phyloP scores from a whole-genome alignment of 2,329 filamentous ascomycete species.

The Arthrobotrys conoides region DNA sequence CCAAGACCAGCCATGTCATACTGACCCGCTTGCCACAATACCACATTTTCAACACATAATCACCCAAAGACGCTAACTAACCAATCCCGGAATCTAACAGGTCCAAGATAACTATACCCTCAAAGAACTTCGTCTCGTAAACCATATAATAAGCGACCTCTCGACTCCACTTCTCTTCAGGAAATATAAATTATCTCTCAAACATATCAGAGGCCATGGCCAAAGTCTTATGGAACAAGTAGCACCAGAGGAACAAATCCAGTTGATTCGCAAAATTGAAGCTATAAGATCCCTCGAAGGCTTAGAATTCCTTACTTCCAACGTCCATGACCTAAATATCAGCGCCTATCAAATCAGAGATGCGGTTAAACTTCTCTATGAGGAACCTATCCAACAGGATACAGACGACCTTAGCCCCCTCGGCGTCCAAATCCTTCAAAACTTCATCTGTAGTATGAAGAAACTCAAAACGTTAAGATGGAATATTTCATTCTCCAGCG shows the following conservation, averaged over 20 bases:
- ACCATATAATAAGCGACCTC: not conserved
- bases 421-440: slow-evolving; percentile 15
- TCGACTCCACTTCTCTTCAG: slow-evolving; percentile 26
- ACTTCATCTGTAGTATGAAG: slow-evolving; percentile 46
- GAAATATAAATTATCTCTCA: not conserved
- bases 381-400: slow-evolving; percentile 21
- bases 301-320: slow-evolving; percentile 31
- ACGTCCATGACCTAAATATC: slow-evolving; percentile 29
- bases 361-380: slow-evolving; percentile 2
- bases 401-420: not conserved
- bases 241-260: not conserved
- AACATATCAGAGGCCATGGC: slow-evolving; percentile 4
- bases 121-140: slow-evolving; percentile 29
- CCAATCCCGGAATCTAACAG: not conserved
- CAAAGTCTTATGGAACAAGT: not conserved
- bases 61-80: not conserved
- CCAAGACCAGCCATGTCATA: not conserved
- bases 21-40: slow-evolving; percentile 2
- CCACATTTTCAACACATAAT: slow-evolving; percentile 46
- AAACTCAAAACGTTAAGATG: slow-evolving; percentile 27
- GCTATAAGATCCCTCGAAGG: slow-evolving; percentile 9
- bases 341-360: slow-evolving; percentile 17
- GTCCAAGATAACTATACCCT: not conserved
- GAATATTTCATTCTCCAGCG: slow-evolving; percentile 1
- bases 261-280: slow-evolving; percentile 9